These are phyloP conservation scores for Flueggea neowawraea DNA, from an alignment of 441 rosid species.

Conservation along the genomic window DNA sequence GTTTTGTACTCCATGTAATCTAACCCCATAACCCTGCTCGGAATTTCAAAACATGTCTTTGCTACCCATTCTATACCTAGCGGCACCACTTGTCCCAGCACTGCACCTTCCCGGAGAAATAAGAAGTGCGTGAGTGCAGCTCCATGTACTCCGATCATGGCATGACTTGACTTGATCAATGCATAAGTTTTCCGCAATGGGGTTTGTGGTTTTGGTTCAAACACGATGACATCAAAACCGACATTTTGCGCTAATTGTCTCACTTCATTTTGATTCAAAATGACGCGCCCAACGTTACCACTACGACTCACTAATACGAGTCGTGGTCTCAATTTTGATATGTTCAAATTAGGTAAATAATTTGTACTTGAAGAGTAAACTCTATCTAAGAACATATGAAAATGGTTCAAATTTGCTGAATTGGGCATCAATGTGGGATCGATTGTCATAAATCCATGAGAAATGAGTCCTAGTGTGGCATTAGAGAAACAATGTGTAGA, in stretches of 20 bases:
- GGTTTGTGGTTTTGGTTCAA: constrained; percentile 20
- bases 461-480: constrained; percentile 36
- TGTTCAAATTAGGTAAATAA: background rate
- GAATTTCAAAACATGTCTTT: constrained; percentile 30
- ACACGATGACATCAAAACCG: constrained; percentile 46
- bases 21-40: constrained; percentile 42
- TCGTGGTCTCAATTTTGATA: constrained; percentile 18
- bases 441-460: constrained; percentile 51
- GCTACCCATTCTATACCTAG: constrained; percentile 46
- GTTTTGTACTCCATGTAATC: constrained; percentile 42
- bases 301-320: constrained; percentile 32
- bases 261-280: constrained; percentile 30
- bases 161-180: constrained; percentile 48
- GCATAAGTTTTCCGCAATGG: constrained; percentile 27
- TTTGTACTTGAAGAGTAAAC: constrained; percentile 20
- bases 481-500: constrained; percentile 48
- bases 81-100: constrained; percentile 53
- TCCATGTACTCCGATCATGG: constrained; percentile 60
- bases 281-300: constrained; percentile 30
- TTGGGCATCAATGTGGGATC: constrained; percentile 34
- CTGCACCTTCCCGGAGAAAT: constrained; percentile 49
- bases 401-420: constrained; percentile 30
- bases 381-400: constrained; percentile 35
- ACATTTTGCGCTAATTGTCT: constrained; percentile 21
- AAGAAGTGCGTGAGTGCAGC: constrained; percentile 54